phyloP scores from a whole-genome alignment of 1,284 basidiomycete genomes.

The Wolfiporia cocos region DNA sequence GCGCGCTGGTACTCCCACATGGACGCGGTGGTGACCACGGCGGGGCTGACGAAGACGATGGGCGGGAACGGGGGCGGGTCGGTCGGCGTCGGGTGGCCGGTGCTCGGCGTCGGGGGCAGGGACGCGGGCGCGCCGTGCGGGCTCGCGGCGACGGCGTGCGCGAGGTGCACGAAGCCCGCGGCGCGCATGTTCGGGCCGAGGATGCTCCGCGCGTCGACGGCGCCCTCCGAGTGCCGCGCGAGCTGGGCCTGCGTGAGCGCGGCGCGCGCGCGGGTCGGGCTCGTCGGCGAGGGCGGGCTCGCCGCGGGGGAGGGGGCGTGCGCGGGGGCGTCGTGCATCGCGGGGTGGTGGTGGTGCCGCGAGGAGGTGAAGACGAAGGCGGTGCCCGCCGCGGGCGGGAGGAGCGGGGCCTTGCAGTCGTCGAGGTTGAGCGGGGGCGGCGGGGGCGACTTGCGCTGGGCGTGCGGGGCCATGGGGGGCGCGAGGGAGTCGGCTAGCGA shows the following conservation, averaged over 20 bases:
- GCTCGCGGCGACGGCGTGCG: conserved; percentile 10
- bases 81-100: conserved; percentile 15
- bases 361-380: conserved; percentile 27
- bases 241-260: conserved; percentile 20
- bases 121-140: conserved; percentile 5
- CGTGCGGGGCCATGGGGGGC: neutral
- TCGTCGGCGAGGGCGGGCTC: conserved; percentile 9
- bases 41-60: conserved; percentile 21
- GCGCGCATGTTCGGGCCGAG: conserved; percentile 27
- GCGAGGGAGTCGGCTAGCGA: neutral
- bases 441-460: conserved; percentile 16
- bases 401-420: conserved; percentile 18
- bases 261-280: conserved; percentile 11
- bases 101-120: conserved; percentile 4
- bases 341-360: conserved; percentile 17
- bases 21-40: conserved; percentile 10
- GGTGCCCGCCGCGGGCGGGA: conserved; percentile 14
- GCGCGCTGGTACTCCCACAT: conserved; percentile 23
- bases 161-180: conserved; percentile 25
- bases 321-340: conserved; percentile 5
- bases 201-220: conserved; percentile 22
- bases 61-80: conserved; percentile 27
- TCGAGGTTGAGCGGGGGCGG: conserved; percentile 23
- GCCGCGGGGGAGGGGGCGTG: conserved; percentile 12
- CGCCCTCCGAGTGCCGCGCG: conserved; percentile 22